Evolutionary conservation across 768 basidiomycete species (phyloP).

Genomic region (Megacollybia marginata): DNA sequence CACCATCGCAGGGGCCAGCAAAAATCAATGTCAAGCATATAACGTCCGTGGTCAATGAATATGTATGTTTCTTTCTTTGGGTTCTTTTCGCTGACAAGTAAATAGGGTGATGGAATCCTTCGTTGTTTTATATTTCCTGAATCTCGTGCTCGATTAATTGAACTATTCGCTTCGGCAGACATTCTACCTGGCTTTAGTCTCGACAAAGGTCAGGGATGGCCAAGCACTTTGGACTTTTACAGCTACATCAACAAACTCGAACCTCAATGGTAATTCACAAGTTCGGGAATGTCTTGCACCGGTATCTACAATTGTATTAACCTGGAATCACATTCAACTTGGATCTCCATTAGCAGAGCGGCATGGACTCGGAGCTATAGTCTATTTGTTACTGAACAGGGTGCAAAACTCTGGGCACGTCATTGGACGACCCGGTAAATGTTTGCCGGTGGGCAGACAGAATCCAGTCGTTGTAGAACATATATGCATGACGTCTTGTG

Average conservation of each 20-base stretch:
- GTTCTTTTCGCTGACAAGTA: constrained; percentile 1
- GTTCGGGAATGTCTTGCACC: background rate
- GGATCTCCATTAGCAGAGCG: too few species aligned
- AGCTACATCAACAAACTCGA: background rate
- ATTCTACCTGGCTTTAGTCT: constrained; percentile 21
- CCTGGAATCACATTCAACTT: too few species aligned
- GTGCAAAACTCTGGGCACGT: too few species aligned
- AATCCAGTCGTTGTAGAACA: too few species aligned
- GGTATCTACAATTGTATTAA: too few species aligned
- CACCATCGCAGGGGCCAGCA: constrained; percentile 11
- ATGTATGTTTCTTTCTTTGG: constrained; percentile 41
- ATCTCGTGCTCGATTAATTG: constrained; percentile 61
- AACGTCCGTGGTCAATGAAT: constrained; percentile 40
- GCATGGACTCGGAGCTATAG: too few species aligned
- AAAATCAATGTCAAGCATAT: constrained; percentile 33
- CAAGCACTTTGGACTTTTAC: background rate
- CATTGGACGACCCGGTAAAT: too few species aligned
- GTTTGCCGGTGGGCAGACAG: too few species aligned
- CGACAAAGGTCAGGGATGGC: background rate
- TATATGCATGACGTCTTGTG: too few species aligned
- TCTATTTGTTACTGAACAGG: too few species aligned
- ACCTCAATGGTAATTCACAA: background rate
- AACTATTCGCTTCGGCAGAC: constrained; percentile 41
- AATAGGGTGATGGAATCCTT: constrained; percentile 50
- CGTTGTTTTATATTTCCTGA: constrained; percentile 59